These are phyloP conservation scores for Ophiostoma tasmaniense DNA, from an alignment of 2,329 filamentous ascomycete species.

Conservation along the genomic window DNA sequence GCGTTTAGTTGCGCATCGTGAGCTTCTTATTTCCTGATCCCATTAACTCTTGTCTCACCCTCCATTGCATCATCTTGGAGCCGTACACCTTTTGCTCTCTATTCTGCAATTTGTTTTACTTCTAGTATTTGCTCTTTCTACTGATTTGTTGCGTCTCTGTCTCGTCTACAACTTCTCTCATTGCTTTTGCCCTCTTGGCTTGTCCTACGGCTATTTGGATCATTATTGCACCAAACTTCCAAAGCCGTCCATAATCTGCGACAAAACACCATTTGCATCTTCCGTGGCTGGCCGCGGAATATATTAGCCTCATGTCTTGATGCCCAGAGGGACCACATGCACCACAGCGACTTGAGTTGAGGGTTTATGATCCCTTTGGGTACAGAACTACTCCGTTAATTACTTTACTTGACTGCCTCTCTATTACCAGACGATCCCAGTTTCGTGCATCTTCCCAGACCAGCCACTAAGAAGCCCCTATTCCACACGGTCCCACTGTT, in stretches of 20 bases:
- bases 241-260: background rate
- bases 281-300: background rate
- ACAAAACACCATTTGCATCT: background rate
- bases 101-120: background rate
- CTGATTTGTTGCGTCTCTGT: background rate
- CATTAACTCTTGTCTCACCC: background rate
- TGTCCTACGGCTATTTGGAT: background rate
- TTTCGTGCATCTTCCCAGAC: background rate
- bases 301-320: background rate
- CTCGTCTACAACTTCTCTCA: background rate
- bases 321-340: background rate
- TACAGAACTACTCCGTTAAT: background rate
- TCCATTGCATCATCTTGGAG: background rate
- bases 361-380: background rate
- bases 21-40: background rate
- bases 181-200: background rate
- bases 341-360: background rate
- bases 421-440: background rate
- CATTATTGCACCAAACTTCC: background rate
- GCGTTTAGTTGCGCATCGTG: background rate
- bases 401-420: background rate
- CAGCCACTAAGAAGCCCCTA: slow-evolving; percentile 1
- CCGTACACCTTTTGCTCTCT: background rate
- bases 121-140: background rate
- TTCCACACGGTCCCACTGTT: background rate